Base-by-base conservation (phyloP, 768 basidiomycete genomes). In the Lepiota subincarnata region DNA sequence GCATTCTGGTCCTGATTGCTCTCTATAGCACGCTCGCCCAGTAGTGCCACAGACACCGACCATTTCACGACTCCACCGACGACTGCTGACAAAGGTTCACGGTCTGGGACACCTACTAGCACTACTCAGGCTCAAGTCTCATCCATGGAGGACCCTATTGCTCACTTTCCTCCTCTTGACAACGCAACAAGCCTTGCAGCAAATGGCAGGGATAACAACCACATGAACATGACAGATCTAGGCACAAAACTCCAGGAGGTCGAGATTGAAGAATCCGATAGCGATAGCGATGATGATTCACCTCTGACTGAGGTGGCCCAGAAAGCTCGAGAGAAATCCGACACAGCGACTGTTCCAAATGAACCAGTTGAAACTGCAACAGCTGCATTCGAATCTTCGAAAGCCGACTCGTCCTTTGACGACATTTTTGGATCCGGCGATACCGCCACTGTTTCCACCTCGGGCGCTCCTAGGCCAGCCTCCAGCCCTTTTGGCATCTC, bases 31-130 rank as follows among this genome's bases (percentile, higher is more conserved):
- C 19, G 56, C 14, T 62, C 78, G 31, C 70, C 73, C 14, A 64
- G 59, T 18, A 65, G 63, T 1, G 59, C 63, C 12, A 62, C 64
- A 56, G 69, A 78, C 26, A 78, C 69, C 36, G 85, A 87, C 28
- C 59, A 74, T 13, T 89, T 89, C 60, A 70, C 75, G 45, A 87
- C 85, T 0, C 84, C 86, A 24, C 81, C 79, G 0, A 75, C 77
- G 11, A 75, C 79, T 36, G 65, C 66, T 8, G 56, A 44, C 34
- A 51, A 59, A 13, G 58, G 57, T 8, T 22, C 56, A n/a, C 47
- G 56, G 26, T 55, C 44, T n/a, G 64, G 55, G 4, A 58, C 57
- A 34, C 46, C 55, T 50, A 50, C 62, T 14, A 41, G 10, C 8
- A 12, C 45, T 19, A 44, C 53, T 19, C 44, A 47, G 12, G 58